These are phyloP conservation scores for Hypericum androsaemum DNA, from an alignment of 345 rosid species.

Conservation along the genomic window DNA sequence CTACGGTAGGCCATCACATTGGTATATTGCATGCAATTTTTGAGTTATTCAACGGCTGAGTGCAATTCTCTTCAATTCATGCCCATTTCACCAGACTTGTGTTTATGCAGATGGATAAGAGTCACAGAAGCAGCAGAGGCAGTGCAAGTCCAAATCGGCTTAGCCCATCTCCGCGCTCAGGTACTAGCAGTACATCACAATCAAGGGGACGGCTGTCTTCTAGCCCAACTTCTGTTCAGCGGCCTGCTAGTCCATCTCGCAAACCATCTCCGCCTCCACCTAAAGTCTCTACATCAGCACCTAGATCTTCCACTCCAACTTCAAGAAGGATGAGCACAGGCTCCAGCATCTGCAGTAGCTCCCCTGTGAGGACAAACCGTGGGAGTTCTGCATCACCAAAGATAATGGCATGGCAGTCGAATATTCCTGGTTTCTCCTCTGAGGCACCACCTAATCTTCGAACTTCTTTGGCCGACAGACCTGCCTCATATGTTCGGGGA, in stretches of 20 bases:
- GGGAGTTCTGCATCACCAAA: slow-evolving; percentile 93
- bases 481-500: slow-evolving; percentile 89
- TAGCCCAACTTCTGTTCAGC: slow-evolving; percentile 49
- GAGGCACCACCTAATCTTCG: slow-evolving; percentile 98
- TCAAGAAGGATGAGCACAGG: slow-evolving; percentile 66
- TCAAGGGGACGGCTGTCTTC: slow-evolving; percentile 75
- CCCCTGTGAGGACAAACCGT: slow-evolving; percentile 56
- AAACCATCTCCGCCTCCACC: slow-evolving; percentile 71
- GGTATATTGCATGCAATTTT: no score
- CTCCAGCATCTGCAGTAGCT: slow-evolving; percentile 63
- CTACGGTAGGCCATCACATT: slow-evolving; percentile 48
- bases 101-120: slow-evolving; percentile 75
- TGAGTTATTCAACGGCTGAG: neutral
- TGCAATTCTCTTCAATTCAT: neutral
- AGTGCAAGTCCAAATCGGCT: slow-evolving; percentile 94
- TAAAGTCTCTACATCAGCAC: slow-evolving; percentile 48
- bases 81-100: neutral
- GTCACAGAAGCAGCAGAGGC: slow-evolving; percentile 80
- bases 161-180: slow-evolving; percentile 82
- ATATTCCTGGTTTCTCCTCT: slow-evolving; percentile 85
- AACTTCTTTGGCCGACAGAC: slow-evolving; percentile 89
- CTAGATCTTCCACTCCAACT: slow-evolving; percentile 73
- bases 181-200: slow-evolving; percentile 41
- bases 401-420: slow-evolving; percentile 83
- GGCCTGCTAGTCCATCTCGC: slow-evolving; percentile 52